phyloP scores from a whole-genome alignment of 2,329 filamentous ascomycete genomes.

The Fusarium penzigii region DNA sequence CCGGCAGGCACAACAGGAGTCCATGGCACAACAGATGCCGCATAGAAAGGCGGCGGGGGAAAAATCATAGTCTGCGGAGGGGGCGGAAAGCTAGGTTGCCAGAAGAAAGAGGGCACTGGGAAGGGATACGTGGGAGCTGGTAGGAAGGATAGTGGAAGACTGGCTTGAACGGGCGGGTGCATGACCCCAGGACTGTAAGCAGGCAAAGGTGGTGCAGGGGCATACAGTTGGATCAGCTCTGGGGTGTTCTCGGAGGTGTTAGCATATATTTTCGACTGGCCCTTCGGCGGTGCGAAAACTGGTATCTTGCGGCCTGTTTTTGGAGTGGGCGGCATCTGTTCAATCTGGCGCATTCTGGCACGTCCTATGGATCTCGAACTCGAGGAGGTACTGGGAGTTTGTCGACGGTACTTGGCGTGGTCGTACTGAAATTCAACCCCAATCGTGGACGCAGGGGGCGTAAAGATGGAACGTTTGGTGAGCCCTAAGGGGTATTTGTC shows the following conservation, averaged over 20 bases:
- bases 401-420: neutral
- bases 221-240: neutral
- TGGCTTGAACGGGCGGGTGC: neutral
- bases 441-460: neutral
- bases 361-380: neutral
- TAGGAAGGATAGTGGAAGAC: neutral
- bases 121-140: neutral
- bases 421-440: neutral
- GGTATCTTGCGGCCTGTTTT: neutral
- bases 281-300: neutral
- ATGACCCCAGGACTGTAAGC: neutral
- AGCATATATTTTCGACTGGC: neutral
- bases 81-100: neutral
- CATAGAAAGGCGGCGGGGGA: neutral
- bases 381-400: neutral
- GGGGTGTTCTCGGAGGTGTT: neutral
- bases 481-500: neutral
- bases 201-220: neutral
- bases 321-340: neutral
- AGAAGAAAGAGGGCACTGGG: neutral
- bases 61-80: neutral
- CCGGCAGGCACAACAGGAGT: neutral
- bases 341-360: neutral
- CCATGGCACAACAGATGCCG: neutral
- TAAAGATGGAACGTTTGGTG: neutral